These are phyloP conservation scores for Acacia confusa DNA, from an alignment of 306 rosid species.

Conservation along the genomic window DNA sequence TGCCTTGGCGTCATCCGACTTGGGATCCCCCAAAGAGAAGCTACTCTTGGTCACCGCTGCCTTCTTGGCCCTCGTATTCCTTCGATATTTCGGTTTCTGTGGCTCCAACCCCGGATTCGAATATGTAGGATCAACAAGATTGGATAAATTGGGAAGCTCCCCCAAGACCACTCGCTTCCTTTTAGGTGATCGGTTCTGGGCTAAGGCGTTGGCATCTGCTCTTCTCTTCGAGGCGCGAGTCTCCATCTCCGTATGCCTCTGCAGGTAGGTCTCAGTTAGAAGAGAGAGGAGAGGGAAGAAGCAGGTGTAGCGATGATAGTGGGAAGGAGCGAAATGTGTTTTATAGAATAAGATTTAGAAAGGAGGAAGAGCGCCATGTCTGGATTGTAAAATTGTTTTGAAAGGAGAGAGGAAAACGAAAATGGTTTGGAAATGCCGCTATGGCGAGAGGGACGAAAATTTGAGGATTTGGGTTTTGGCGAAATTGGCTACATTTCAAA, in stretches of 20 bases:
- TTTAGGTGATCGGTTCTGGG: slow-evolving; percentile 30
- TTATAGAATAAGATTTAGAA: background rate
- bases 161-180: slow-evolving; percentile 61
- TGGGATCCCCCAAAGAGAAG: slow-evolving; percentile 1
- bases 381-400: background rate
- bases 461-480: slow-evolving; percentile 5
- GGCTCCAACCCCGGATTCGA: background rate
- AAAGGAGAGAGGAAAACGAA: slow-evolving; percentile 11
- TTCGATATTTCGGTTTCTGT: slow-evolving; percentile 25
- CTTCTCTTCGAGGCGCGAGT: slow-evolving; percentile 61
- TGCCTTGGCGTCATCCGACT: background rate
- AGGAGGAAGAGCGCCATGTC: slow-evolving; percentile 8
- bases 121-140: background rate
- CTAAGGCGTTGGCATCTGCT: slow-evolving; percentile 19
- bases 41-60: background rate
- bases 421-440: background rate
- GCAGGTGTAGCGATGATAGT: background rate
- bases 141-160: slow-evolving; percentile 47
- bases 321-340: background rate
- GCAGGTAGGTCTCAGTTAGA: background rate
- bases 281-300: background rate
- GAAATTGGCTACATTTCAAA: background rate
- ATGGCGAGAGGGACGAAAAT: background rate
- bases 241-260: slow-evolving; percentile 22
- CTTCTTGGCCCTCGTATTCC: slow-evolving; percentile 31